Evolutionary conservation across 805 yeast genomes (phyloP), one percentile per base, ranked within the genome.

Genomic region (Brettanomyces sp.): DNA sequence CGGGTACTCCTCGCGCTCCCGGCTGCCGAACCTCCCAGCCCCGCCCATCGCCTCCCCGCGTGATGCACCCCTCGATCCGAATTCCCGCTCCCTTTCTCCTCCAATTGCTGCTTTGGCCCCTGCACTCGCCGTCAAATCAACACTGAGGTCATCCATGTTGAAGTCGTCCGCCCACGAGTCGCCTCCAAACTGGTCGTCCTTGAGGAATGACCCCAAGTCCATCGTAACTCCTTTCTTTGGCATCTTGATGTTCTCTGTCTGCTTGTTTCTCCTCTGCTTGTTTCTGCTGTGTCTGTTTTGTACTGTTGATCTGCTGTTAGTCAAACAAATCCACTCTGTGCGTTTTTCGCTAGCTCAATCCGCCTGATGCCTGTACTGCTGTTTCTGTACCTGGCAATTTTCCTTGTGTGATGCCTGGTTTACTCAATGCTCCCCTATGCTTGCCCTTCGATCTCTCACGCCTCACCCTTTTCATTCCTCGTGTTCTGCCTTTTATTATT

Each of bases 121-220:
- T 7, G 37, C 37, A 18, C 13, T 3, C n/a, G 14, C 37, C 3
- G 37, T n/a, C 21, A 44, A 44, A 40, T 47, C 42, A 36, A 48
- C 39, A 5, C 45, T 32, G 6, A 48, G 47, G 7, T 56, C 51
- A 42, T 52, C 54, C 48, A 82, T 71, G 67, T 85, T 93, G 53
- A 85, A 74, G 50, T 79, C 85, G 58, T 86, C 95, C 42, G 89
- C 93, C 95, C 95, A 86, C 32, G 88, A 80, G 44, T 82, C 78
- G 43, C 79, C 80, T 41, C 85, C 87, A 55, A 80, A 76, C 37
- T 82, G 65, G 45, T 80, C 85, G 67, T 85, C 93, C 57, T 80
- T 78, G 62, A 86, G 76, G 74, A 89, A 89, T 66, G 90, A 79
- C 62, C 80, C 82, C 68, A 89, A 77, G 74, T 85, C 91, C 93